Evolutionary conservation across 345 rosid species (phyloP).

Genomic region (Excoecaria agallocha): DNA sequence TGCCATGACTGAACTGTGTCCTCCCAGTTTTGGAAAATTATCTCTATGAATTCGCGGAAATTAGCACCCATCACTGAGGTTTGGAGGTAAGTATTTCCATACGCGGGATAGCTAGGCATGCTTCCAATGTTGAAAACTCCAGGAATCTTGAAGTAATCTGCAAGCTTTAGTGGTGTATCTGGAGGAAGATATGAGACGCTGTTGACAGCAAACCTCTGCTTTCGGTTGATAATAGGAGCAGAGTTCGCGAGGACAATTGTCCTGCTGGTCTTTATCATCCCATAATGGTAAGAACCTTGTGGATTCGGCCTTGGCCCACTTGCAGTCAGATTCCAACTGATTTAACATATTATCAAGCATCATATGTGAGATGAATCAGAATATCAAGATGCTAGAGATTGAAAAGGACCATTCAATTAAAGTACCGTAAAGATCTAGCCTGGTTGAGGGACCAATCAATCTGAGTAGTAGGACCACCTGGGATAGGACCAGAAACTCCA

Average conservation of each 20-base stretch:
- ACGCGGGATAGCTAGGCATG: constrained; percentile 58
- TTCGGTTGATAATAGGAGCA: constrained; percentile 62
- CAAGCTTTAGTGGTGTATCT: constrained; percentile 81
- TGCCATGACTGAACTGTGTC: constrained; percentile 79
- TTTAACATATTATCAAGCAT: constrained; percentile 3
- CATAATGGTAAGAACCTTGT: constrained; percentile 91
- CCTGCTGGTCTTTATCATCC: constrained; percentile 62
- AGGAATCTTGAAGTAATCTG: constrained; percentile 73
- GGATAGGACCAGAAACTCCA: constrained; percentile 54
- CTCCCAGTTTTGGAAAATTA: constrained; percentile 76
- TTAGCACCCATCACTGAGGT: constrained; percentile 82
- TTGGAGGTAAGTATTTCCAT: constrained; percentile 61
- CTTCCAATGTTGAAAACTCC: constrained; percentile 73
- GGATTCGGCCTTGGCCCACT: constrained; percentile 90
- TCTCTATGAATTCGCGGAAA: constrained; percentile 62
- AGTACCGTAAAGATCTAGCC: constrained; percentile 59
- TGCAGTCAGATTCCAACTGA: constrained; percentile 69
- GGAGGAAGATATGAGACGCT: constrained; percentile 77
- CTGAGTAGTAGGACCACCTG: constrained; percentile 67
- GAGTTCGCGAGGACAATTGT: constrained; percentile 63
- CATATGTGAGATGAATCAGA: not conserved
- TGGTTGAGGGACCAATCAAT: constrained; percentile 79
- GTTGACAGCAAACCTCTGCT: constrained; percentile 79
- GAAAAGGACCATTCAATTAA: too few relatives aligned
- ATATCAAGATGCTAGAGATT: too few relatives aligned